Evolutionary conservation across 129 eudicot species (phyloP), one percentile per base, ranked within the genome.

Genomic region (Artemisia tridentata): DNA sequence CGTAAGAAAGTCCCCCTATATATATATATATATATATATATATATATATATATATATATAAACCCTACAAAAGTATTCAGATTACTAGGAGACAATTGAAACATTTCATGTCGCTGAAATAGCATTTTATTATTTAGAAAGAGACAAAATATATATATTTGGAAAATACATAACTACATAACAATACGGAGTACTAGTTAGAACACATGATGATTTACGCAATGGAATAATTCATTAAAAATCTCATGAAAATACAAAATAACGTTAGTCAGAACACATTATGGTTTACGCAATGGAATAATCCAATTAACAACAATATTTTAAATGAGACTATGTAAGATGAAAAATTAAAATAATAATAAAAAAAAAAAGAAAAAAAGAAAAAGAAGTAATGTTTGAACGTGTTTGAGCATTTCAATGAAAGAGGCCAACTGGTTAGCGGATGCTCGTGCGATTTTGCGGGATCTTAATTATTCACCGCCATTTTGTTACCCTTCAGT

Each of bases 371-470:
- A 58, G 19, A 34, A 53, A 38, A 52, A 63, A 63, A 63, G 52
- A 52, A 38, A 7, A 2, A 58, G 19, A 34, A 56, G 61, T 73
- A 8, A 50, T 13, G 51, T 73, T 0, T 4, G 11, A 49, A 68
- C 70, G 65, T 64, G 58, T 66, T 25, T 64, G 71, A 63, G 64
- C 17, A 73, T 63, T 73, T 50, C 63, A 73, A 73, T 73, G 61
- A 49, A 16, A 45, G 75, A 59, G 60, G 25, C 65, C 58, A 73
- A 25, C 72, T 23, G 59, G 45, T 20, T 48, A 21, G 7, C 78
- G 65, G 78, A 74, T 64, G 56, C 50, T 52, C 71, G 54, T 74
- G 78, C 78, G 65, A 74, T 64, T 52, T 51, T 74, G 64, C 55
- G 65, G 71, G 78, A 38, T 38, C 11, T 38, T 38, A 29, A 29